Conservation (phyloP, 495 filamentous ascomycete genomes). For the Penicillium daleae region DNA sequence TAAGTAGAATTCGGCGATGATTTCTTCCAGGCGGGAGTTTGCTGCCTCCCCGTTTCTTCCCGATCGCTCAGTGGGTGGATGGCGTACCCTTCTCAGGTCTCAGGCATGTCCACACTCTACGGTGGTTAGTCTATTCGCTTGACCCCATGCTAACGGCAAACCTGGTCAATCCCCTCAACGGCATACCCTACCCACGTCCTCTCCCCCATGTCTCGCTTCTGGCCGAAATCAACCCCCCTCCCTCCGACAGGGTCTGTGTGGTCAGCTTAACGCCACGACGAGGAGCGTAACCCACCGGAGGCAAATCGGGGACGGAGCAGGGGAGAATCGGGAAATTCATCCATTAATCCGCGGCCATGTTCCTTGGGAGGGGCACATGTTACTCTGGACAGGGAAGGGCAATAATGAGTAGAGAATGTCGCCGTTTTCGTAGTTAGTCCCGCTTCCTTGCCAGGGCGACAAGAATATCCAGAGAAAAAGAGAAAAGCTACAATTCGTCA, state of each 20-base stretch:
- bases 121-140: background rate
- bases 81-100: background rate
- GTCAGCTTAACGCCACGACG: constrained; percentile 10
- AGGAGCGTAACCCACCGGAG: constrained; percentile 11
- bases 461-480: background rate
- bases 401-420: background rate
- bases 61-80: constrained; percentile 4
- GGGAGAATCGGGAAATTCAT: constrained; percentile 7
- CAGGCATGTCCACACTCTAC: background rate
- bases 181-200: background rate
- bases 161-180: background rate
- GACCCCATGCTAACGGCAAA: background rate
- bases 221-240: background rate
- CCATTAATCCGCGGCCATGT: background rate
- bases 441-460: background rate
- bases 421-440: background rate
- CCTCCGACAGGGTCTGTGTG: constrained; percentile 6
- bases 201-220: constrained; percentile 7
- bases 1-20: background rate
- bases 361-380: background rate
- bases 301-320: constrained; percentile 7
- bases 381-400: background rate
- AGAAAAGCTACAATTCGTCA: background rate
- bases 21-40: constrained; percentile 1
- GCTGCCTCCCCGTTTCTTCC: constrained; percentile 24